These are phyloP conservation scores for Physcia stellaris DNA, from an alignment of 495 filamentous ascomycete genomes.

Conservation along the genomic window DNA sequence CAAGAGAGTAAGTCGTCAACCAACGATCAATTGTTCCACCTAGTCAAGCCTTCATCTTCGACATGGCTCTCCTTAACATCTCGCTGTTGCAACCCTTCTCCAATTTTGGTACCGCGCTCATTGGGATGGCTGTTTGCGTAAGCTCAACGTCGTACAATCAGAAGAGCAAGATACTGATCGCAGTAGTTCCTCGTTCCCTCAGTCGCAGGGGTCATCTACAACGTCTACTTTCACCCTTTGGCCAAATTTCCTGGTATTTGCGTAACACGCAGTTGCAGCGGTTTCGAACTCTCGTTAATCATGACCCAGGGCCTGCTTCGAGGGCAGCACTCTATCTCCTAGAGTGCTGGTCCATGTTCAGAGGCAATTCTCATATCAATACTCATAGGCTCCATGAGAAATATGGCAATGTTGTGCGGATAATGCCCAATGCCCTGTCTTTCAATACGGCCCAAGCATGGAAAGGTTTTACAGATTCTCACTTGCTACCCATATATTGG, in stretches of 20 bases:
- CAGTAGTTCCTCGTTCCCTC: background rate
- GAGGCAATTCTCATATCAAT: background rate
- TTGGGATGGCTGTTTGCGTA: background rate
- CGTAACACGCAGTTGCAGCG: background rate
- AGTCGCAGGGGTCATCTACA: slow-evolving; percentile 17
- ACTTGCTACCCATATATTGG: background rate
- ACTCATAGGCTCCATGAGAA: slow-evolving; percentile 14
- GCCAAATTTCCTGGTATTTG: slow-evolving; percentile 26
- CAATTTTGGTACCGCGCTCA: background rate
- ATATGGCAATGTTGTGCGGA: slow-evolving; percentile 18
- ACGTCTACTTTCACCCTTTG: slow-evolving; percentile 35
- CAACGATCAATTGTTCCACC: background rate
- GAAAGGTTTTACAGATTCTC: slow-evolving; percentile 10
- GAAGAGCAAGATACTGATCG: background rate
- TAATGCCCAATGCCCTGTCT: slow-evolving; percentile 16
- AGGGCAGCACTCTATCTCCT: slow-evolving; percentile 1
- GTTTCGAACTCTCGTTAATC: background rate
- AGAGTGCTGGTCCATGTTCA: slow-evolving; percentile 3
- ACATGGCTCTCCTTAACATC: background rate
- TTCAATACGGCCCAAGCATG: slow-evolving; percentile 15
- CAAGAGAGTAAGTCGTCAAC: background rate
- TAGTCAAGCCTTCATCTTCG: background rate
- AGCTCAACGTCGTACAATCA: background rate
- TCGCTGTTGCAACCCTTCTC: background rate
- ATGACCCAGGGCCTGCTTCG: background rate